Base-by-base conservation (phyloP, 441 rosid genomes). In the Monsonia emarginata region DNA sequence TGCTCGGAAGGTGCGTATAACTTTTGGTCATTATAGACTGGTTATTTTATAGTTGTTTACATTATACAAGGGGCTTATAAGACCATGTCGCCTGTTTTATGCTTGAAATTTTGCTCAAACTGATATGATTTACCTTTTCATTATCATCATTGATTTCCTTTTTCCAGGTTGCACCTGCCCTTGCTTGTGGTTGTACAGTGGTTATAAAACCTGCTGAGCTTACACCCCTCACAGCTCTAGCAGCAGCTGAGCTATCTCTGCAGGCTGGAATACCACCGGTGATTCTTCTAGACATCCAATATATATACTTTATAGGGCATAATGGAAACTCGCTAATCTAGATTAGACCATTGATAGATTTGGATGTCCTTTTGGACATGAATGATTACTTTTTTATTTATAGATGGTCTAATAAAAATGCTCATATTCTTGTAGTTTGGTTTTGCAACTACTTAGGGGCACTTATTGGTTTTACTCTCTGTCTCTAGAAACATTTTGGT, bases 181-280 rank as follows among this genome's bases (percentile, higher is more conserved):
- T 95, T 76, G 97, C 99, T 54, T 84, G 90, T 86, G 97, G 99
- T 34, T 95, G 99, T 83, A 91, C 99, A 61, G 91, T 89, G 65
- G 95, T 95, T 71, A 72, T 95, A 75, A 95, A 95, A 81, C 97
- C 99, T 68, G 91, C 96, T 56, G 97, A 95, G 79, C 83, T 91
- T 72, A 91, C 97, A 2, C 99, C 97, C 42, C 90, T 94, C 68
- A 89, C 90, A 26, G 99, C 97, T 65, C 84, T 94, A 75, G 97
- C 97, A 46, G 94, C 97, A 13, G 97, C 92, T 66, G 97, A 89
- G 80, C 87, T 94, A 52, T 84, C 99, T 59, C 85, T 89, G 84
- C 97, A 87, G 78, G 97, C 99, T 82, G 99, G 99, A 82, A 87
- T 95, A 69, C 96, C 96, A 54, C 91, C 92, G 83, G 99, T 94